Evolutionary conservation across 2,329 filamentous ascomycete genomes (phyloP), one percentile per base, ranked within the genome.

Genomic region (Colletotrichum kahawae): DNA sequence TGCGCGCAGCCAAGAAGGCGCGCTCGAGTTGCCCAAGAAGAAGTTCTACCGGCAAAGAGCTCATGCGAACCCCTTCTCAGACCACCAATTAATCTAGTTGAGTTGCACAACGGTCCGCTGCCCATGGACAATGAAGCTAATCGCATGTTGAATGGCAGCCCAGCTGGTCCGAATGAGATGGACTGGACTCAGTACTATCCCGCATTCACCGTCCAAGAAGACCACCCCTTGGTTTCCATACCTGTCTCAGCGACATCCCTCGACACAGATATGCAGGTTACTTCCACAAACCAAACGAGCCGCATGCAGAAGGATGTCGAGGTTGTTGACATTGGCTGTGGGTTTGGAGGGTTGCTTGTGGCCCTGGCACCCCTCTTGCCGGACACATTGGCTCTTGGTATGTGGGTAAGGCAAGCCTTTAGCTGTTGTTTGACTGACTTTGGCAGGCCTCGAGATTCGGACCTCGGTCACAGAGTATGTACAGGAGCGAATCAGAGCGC

Each of bases 41-140:
- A 96, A 94, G 87, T 98, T 97, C 87, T 99, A 98, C 84, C 21
- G 97, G 71, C 97, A 99, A 85, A 92, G 97, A 84, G 97, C 97
- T 48, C 97, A 99, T 86, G 97, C 97, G 77, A 99, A 99, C 87
- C 96, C 96, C 8, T 99, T 99, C 86, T 98, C 96, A 4, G 97
- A 99, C 81, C 97, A 99, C 87, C 88, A 91, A 73, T 88, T 99
- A 82, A 89, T 90, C 80, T 99, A 99, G 97, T 98, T 83, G 69
- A 79, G 79, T 77, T 7, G 59, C 29, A 43, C 34, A 29, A 29
- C 38, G 14, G 76, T 34, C 57, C 7, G 18, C 12, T 10, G 18
- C 14, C 4, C 12, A 38, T 80, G 7, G 27, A 33, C 36, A 36
- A 29, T 29, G 5, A 56, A 67, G 36, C 57, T 51, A 59, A 48